Evolutionary conservation across 78 protist species (phyloP).

Genomic region (Parvularia atlantis): DNA sequence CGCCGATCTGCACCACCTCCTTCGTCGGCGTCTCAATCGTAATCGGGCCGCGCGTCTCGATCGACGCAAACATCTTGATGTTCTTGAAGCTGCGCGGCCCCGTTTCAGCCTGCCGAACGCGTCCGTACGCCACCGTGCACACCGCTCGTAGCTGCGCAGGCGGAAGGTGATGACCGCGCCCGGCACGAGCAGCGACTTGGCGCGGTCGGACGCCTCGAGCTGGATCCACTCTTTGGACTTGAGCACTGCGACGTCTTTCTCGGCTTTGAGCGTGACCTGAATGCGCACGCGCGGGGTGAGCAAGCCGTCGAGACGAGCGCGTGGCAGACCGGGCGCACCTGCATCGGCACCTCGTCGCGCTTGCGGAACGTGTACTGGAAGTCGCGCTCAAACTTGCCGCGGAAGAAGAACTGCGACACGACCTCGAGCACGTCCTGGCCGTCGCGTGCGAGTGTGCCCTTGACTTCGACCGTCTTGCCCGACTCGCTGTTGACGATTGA

Average conservation of each 20-base stretch:
- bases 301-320: no score
- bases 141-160: no score
- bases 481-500: neutral
- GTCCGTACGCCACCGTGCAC: no score
- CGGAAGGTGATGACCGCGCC: conserved; percentile 17
- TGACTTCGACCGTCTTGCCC: conserved; percentile 19
- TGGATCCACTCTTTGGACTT: conserved; percentile 26
- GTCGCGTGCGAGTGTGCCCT: conserved; percentile 2
- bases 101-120: no score
- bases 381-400: conserved; percentile 25
- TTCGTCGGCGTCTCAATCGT: neutral
- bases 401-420: conserved; percentile 18
- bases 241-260: conserved; percentile 4
- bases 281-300: no score
- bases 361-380: conserved; percentile 9
- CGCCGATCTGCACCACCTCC: conserved; percentile 11
- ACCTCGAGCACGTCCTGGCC: neutral
- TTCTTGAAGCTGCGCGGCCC: neutral
- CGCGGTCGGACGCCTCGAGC: neutral
- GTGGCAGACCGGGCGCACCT: no score
- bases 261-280: neutral
- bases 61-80: neutral
- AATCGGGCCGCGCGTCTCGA: neutral
- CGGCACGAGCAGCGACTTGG: neutral
- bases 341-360: neutral